These are phyloP conservation scores for Wickerhamomyces strasburgensis DNA, from an alignment of 805 yeast genomes.

Conservation along the genomic window DNA sequence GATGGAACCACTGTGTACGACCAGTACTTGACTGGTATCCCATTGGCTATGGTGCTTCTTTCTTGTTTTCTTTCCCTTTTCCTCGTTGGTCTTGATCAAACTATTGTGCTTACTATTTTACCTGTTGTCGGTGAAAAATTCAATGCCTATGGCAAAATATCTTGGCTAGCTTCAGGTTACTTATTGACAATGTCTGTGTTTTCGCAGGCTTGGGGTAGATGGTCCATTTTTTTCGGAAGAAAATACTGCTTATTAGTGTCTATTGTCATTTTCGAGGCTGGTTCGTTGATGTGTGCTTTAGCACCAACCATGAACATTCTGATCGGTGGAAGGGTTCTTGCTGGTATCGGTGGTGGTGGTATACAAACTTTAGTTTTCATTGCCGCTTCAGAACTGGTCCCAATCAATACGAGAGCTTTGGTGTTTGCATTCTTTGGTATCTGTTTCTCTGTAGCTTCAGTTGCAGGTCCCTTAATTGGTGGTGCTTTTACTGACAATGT, in stretches of 20 bases:
- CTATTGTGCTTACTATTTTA: conserved; percentile 48
- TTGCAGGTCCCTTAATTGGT: conserved; percentile 61
- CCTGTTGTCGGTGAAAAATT: conserved; percentile 47
- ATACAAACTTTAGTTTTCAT: conserved; percentile 53
- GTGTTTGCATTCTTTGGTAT: conserved; percentile 20
- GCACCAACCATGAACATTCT: conserved; percentile 52
- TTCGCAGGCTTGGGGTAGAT: conserved; percentile 52
- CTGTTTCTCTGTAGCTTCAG: conserved; percentile 43
- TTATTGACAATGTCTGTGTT: conserved; percentile 48
- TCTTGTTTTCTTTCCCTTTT: conserved; percentile 21
- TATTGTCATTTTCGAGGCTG: conserved; percentile 50
- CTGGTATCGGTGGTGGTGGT: conserved; percentile 74
- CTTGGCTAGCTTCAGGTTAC: conserved; percentile 57
- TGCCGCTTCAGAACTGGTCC: conserved; percentile 46
- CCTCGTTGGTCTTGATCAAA: conserved; percentile 47
- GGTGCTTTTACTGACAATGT: conserved; percentile 57
- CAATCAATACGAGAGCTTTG: conserved; percentile 27
- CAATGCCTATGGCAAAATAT: conserved; percentile 43
- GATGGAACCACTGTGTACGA: conserved; percentile 21
- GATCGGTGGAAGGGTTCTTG: conserved; percentile 66
- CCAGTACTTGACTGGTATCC: conserved; percentile 15
- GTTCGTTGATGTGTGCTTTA: conserved; percentile 56
- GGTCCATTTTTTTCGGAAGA: conserved; percentile 54
- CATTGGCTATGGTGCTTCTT: conserved; percentile 10
- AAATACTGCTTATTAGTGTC: conserved; percentile 44